A percentile compares a stretch with the other conserved stretches of the same genome.
These are phyloP conservation scores for Microsporum canis DNA, from an alignment of 2,329 filamentous ascomycete genomes.

Conservation along the genomic window DNA sequence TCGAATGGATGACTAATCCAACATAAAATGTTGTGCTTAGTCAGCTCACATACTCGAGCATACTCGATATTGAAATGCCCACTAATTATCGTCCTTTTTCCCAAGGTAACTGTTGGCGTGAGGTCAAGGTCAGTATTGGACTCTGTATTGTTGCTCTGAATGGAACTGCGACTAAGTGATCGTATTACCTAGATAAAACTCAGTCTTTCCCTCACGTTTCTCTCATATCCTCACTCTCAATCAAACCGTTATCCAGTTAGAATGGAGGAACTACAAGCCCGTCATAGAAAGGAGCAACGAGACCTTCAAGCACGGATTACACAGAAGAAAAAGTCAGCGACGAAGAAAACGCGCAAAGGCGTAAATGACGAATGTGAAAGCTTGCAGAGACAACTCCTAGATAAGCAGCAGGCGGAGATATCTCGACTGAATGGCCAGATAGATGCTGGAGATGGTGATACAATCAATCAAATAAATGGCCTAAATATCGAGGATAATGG, in stretches of 20 bases:
- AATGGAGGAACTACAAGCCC: slow-evolving; percentile 67
- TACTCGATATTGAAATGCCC: too few relatives aligned
- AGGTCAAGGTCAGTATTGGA: too few relatives aligned
- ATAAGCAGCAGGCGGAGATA: slow-evolving; percentile 43
- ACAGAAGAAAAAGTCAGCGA: slow-evolving; percentile 93
- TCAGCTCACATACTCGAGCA: too few relatives aligned
- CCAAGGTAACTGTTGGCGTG: too few relatives aligned
- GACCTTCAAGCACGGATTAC: slow-evolving; percentile 78
- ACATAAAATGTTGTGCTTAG: too few relatives aligned
- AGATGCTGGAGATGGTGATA: slow-evolving; percentile 12
- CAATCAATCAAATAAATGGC: slow-evolving; percentile 19
- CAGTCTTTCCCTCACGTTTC: background rate
- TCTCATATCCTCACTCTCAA: background rate
- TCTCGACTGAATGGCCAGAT: slow-evolving; percentile 33
- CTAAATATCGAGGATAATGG: slow-evolving; percentile 22
- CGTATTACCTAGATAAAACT: background rate
- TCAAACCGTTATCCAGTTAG: background rate
- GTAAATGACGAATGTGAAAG: slow-evolving; percentile 55
- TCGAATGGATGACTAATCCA: too few relatives aligned
- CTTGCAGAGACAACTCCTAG: slow-evolving; percentile 45
- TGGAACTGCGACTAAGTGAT: too few relatives aligned
- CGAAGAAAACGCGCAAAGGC: slow-evolving; percentile 64
- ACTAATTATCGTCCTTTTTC: too few relatives aligned
- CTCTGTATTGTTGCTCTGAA: too few relatives aligned
- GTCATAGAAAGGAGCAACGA: slow-evolving; percentile 77